Conservation (phyloP, 2,329 filamentous ascomycete species). For the Mycogone perniciosa region DNA sequence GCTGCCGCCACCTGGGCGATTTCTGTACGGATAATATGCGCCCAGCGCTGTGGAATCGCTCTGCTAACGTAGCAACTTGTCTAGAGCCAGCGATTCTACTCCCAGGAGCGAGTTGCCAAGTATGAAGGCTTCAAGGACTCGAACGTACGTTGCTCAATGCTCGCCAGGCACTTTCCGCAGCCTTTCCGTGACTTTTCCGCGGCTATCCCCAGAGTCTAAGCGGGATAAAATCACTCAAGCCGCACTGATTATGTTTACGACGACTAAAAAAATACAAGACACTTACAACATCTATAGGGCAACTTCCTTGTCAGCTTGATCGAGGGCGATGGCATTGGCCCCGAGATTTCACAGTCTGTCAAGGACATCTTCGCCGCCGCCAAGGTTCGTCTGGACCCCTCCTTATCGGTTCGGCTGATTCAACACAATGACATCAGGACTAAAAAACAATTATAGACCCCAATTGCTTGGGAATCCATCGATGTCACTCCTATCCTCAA, state of each 20-base stretch:
- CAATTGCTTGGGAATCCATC: slow-evolving; percentile 94
- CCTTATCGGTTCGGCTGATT: neutral
- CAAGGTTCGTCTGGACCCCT: slow-evolving; percentile 53
- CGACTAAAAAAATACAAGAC: slow-evolving; percentile 12
- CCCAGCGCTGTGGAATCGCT: neutral
- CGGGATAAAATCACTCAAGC: slow-evolving; percentile 37
- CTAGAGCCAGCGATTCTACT: slow-evolving; percentile 57
- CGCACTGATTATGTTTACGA: neutral
- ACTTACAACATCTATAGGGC: slow-evolving; percentile 51
- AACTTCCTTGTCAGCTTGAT: slow-evolving; percentile 96
- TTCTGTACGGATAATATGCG: slow-evolving; percentile 24
- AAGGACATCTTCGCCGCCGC: slow-evolving; percentile 98
- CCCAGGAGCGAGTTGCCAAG: slow-evolving; percentile 73
- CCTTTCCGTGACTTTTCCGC: slow-evolving; percentile 15
- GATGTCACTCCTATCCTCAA: slow-evolving; percentile 92
- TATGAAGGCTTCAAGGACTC: slow-evolving; percentile 87
- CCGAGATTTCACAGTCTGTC: slow-evolving; percentile 94
- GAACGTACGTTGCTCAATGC: slow-evolving; percentile 57
- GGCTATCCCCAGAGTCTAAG: slow-evolving; percentile 20
- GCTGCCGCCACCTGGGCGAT: slow-evolving; percentile 38
- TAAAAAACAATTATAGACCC: slow-evolving; percentile 51
- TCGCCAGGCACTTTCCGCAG: slow-evolving; percentile 9
- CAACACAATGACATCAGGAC: slow-evolving; percentile 7
- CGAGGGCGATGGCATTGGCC: slow-evolving; percentile 97
- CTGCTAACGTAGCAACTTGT: neutral